Base-by-base conservation (phyloP, 192 early-diverging fungal genomes). In the Coemansia sp. region DNA sequence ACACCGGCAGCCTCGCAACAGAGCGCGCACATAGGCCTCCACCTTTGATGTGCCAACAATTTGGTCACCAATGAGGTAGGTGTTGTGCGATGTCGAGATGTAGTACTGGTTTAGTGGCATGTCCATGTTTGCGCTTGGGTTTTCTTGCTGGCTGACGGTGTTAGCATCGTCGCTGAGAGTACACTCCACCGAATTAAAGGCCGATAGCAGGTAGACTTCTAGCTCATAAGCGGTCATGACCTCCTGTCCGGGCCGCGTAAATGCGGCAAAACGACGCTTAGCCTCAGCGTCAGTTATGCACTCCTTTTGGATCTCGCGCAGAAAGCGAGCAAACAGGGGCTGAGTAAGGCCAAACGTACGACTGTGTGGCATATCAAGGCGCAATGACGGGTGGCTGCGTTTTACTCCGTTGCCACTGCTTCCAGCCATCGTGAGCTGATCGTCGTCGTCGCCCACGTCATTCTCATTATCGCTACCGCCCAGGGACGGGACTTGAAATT, bases 41-140 rank as follows among this genome's bases (percentile, higher is more conserved):
- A 95, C 90, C 2, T 92, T 91, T 13, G 89, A 86, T 35, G 88
- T 80, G 3, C 94, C 89, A 3, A 88, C 85, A 4, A 97, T 70
- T 79, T 97, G 95, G 64, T 95, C 88, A 10, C 93, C 88, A 1
- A 90, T 72, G 17, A 97, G 86, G 69, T 97, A 94, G 62, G 95
- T 97, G 72, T 97, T 97, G 68, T 97, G 95, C 19, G 92, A 93
- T 1, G 93, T 89, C 56, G 89, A 88, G 46, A 96, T 91, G 45
- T 86, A 95, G 76, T 97, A 97, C 62, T 92, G 85, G 57, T 81
- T 88, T 8, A 96, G 65, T 3, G 92, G 89, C 62, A 81, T 82
- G 63, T 81, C 78, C 78, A 81, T 78, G 65, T 78, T 64, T 10
- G 67, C 3, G 41, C 29, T n/a, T 27, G 7, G 56, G 44, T 13